phyloP scores from a whole-genome alignment of 352 stramenopile species.

The Phytophthora niederhauseri region DNA sequence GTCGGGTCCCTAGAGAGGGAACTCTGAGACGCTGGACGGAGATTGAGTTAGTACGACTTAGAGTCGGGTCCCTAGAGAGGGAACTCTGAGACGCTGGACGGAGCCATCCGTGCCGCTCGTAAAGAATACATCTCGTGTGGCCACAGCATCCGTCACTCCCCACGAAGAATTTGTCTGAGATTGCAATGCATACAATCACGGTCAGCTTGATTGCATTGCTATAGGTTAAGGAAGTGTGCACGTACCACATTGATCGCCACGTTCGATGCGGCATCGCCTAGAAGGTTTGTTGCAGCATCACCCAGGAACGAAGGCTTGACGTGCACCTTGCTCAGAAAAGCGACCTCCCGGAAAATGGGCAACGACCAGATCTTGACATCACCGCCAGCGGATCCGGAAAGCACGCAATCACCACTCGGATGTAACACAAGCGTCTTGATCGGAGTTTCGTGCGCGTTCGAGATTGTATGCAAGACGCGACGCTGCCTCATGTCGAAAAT shows the following conservation, averaged over 20 bases:
- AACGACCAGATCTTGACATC: constrained; percentile 92
- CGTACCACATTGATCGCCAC: constrained; percentile 88
- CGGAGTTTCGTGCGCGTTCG: constrained; percentile 82
- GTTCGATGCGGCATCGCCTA: constrained; percentile 82
- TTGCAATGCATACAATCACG: background rate
- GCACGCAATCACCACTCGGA: constrained; percentile 76
- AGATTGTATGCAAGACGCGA: constrained; percentile 86
- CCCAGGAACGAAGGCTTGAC: constrained; percentile 83
- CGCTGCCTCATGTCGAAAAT: constrained; percentile 89
- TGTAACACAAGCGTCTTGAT: constrained; percentile 86
- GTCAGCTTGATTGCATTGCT: background rate
- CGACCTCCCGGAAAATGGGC: constrained; percentile 85
- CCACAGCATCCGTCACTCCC: constrained; percentile 83
- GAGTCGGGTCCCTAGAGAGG: constrained; percentile 40
- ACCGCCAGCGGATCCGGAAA: constrained; percentile 82
- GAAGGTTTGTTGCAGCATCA: constrained; percentile 75
- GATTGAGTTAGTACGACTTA: constrained; percentile 12
- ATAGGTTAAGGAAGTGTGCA: constrained; percentile 8
- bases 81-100: constrained; percentile 76
- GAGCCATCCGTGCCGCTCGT: constrained; percentile 85
- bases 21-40: constrained; percentile 80
- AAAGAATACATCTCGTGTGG: constrained; percentile 84
- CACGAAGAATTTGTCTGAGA: constrained; percentile 79
- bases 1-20: constrained; percentile 42
- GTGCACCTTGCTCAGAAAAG: constrained; percentile 73